Percentiles rank a stretch among this genome's conserved stretches.
phyloP scores from a whole-genome alignment of 1,284 basidiomycete species.

The Amylostereum areolatum region DNA sequence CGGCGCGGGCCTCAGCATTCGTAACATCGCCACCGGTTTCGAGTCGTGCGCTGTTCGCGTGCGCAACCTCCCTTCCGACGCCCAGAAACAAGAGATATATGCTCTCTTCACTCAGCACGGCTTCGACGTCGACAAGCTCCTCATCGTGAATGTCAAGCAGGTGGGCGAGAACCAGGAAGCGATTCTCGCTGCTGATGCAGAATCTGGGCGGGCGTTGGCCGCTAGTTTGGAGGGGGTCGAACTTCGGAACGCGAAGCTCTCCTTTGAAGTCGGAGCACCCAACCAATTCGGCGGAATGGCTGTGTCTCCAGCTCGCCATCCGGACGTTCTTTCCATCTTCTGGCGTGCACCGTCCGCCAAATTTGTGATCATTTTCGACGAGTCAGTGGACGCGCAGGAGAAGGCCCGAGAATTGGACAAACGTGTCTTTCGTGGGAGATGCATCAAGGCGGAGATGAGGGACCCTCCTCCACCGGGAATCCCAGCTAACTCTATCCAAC shows the following conservation, averaged over 20 bases:
- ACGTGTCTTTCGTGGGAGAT: slow-evolving; percentile 26
- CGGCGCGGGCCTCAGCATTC: slow-evolving; percentile 15
- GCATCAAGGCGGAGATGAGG: slow-evolving; percentile 34
- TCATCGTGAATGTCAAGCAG: slow-evolving; percentile 3
- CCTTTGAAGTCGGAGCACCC: slow-evolving; percentile 25
- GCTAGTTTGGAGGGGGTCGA: slow-evolving; percentile 36
- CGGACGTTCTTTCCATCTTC: slow-evolving; percentile 33
- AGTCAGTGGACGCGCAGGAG: slow-evolving; percentile 20
- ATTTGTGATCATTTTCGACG: slow-evolving; percentile 32
- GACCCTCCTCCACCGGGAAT: slow-evolving; percentile 24
- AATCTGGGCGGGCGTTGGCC: slow-evolving; percentile 30
- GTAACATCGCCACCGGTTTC: slow-evolving; percentile 15
- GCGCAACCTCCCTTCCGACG: slow-evolving; percentile 12
- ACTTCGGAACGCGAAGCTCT: slow-evolving; percentile 33
- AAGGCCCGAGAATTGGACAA: slow-evolving; percentile 29
- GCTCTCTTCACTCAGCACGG: slow-evolving; percentile 17
- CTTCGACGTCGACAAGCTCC: slow-evolving; percentile 9
- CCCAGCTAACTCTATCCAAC: slow-evolving; percentile 25
- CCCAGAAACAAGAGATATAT: slow-evolving; percentile 11
- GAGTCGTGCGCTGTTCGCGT: slow-evolving; percentile 14
- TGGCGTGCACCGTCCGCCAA: slow-evolving; percentile 36
- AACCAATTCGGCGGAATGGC: slow-evolving; percentile 33
- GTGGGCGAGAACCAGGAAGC: slow-evolving; percentile 3
- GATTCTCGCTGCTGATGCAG: slow-evolving; percentile 25
- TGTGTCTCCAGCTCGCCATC: slow-evolving; percentile 19